Evolutionary conservation across 306 rosid genomes (phyloP).

Genomic region (Prunus mongolica): DNA sequence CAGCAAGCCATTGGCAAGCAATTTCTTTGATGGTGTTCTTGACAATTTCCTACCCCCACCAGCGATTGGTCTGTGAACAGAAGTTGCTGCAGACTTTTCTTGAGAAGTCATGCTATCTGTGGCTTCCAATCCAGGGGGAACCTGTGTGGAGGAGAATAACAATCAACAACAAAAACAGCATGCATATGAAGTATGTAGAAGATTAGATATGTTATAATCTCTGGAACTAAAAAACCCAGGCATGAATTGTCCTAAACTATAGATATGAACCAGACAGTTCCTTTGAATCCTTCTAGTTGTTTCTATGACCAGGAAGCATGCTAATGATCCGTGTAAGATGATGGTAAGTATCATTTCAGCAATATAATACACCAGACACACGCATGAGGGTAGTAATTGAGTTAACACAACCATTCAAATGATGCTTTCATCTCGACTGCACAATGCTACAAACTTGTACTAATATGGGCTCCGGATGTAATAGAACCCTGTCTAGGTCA

Average conservation of each 20-base stretch:
- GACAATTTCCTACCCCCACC: conserved; percentile 21
- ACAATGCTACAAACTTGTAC: background rate
- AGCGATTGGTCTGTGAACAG: conserved; percentile 19
- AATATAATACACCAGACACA: background rate
- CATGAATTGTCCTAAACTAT: background rate
- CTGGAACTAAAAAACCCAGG: background rate
- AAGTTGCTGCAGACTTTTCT: conserved; percentile 14
- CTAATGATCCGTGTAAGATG: background rate
- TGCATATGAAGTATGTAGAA: background rate
- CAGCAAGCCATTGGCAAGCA: conserved; percentile 65
- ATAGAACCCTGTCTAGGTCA: background rate
- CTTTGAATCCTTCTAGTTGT: background rate
- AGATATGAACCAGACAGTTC: background rate
- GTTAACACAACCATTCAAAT: background rate
- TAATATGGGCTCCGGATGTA: background rate
- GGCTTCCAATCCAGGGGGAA: conserved; percentile 54
- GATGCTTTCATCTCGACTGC: background rate
- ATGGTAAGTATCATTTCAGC: background rate
- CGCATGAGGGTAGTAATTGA: background rate
- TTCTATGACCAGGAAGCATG: background rate
- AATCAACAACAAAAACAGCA: conserved; percentile 10
- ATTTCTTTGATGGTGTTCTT: conserved; percentile 53
- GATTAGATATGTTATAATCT: background rate
- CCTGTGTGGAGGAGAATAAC: conserved; percentile 40
- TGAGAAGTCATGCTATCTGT: conserved; percentile 22